Base-by-base conservation (phyloP, 495 filamentous ascomycete species). In the Pyrenula massariospora region DNA sequence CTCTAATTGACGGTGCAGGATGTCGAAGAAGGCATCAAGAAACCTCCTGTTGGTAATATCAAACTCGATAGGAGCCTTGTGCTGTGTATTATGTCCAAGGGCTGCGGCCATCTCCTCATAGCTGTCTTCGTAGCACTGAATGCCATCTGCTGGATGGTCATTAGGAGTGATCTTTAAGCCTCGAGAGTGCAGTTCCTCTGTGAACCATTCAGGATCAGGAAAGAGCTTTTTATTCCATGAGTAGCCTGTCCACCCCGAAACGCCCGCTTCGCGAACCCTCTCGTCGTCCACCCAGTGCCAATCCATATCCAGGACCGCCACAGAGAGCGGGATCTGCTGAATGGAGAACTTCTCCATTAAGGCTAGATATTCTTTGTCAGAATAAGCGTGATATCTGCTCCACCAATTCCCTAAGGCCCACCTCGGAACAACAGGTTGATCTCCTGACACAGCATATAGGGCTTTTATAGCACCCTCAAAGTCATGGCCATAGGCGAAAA, bases 351-450 rank as follows among this genome's bases (percentile, higher is more conserved):
- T 63, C 58, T 77, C 71, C 70, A 83, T 73, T 22, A 84, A 64
- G 2, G 63, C 62, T 2, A 81, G 50, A 62, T 81, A 83, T 59
- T 83, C 79, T 15, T 70, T 58, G 5, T 64, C 66, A 1, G 62
- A 61, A 60, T 81, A 84, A 1, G 68, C 69, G 60, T 83, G 73
- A 61, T 83, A 84, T 11, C 81, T 70, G 23, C 76, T 79, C 79
- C 79, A 84, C 81, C 81, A 84, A 58, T 84, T 84, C 0, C 81
- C 81, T n/a, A 84, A 64, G 0, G 74, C 69, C 67, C 70, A 84
- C 10, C 80, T 72, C 0, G 81, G 81, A 2, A 84, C 62, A 3
- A 78, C 24, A 10, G 81, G 79, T 60, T 82, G 79, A 3, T 60
- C 63, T 2, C 80, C 81, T 0, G 80, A 82, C 2, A 84, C 52